Evolutionary conservation across 768 basidiomycete genomes (phyloP), one percentile per base, ranked within the genome.

Genomic region (Mycena amicta): DNA sequence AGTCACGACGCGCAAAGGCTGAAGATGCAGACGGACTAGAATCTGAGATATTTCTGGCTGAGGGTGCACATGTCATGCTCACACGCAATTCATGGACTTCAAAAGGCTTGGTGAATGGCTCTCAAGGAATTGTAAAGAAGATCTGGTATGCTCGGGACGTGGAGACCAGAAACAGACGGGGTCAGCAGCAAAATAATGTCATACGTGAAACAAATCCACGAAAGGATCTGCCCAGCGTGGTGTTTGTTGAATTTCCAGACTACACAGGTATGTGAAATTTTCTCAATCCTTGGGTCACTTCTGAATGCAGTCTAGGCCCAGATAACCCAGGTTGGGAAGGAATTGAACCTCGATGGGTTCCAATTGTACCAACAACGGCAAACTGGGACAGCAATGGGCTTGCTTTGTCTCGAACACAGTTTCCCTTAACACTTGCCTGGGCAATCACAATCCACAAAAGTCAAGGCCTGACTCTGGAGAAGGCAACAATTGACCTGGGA

Each of bases 271-370:
- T 30, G 12, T 8, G 8, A 8, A 37, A 8, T 37, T 37, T 8
- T 37, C 18, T 52, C 55, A 12, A 50, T 66, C 43, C 12, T 23
- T 28, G 63, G 86, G 80, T 59, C 88, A 1, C 83, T 86, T 0
- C 68, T 91, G 0, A 80, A 83, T 37, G 18, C 18, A 37, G 33
- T 37, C 8, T 37, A 37, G 33, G 8, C 33, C 33, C 33, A 37
- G 33, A 37, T 18, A 37, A 37, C 18, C 33, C 33, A 37, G 33
- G 33, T 18, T 37, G 33, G 33, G 33, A 37, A 37, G 33, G 33
- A 37, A 37, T 37, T 37, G 33, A 37, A 37, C 33, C 33, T 37
- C 8, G 33, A 37, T 37, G 33, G 33, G 33, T 37, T 37, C 33
- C 18, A 8, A 37, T 37, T 8, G 33, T 37, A 8, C 33, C 33